Evolutionary conservation across 202 grass and related monocot genomes (phyloP).

Genomic region (Setaria viridis): DNA sequence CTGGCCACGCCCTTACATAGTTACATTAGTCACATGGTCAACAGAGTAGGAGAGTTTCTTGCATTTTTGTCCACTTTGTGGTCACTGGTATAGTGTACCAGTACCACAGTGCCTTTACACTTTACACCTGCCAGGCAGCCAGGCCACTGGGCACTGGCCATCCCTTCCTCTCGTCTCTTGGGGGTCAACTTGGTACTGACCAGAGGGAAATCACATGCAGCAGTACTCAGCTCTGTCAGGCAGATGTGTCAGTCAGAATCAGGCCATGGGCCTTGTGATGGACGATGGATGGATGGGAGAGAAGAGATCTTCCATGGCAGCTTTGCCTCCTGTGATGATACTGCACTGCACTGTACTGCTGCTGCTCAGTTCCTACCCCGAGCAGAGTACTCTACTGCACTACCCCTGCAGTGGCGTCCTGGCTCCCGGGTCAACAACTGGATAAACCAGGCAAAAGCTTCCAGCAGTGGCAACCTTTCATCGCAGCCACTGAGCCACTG

Average conservation of each 20-base stretch:
- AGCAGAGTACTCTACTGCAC: background rate
- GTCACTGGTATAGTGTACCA: background rate
- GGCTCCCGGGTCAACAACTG: conserved; percentile 41
- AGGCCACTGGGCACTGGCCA: background rate
- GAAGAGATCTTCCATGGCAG: conserved; percentile 51
- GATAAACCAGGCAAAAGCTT: conserved; percentile 34
- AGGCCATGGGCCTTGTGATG: conserved; percentile 37
- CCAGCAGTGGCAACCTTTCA: background rate
- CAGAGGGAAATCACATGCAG: conserved; percentile 20
- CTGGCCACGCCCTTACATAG: background rate
- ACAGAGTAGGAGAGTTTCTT: conserved; percentile 3
- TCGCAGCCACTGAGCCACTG: no score
- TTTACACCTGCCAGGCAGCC: background rate
- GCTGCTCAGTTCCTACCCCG: background rate
- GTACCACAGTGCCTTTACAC: background rate
- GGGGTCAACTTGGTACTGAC: conserved; percentile 47
- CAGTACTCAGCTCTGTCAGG: background rate
- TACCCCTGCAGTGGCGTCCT: background rate
- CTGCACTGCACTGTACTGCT: background rate
- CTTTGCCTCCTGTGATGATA: conserved; percentile 17
- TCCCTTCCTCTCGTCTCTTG: background rate
- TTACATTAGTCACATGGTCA: conserved; percentile 22
- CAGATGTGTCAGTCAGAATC: conserved; percentile 28
- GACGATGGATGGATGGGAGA: conserved; percentile 28
- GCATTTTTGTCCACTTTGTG: conserved; percentile 36